Conservation (phyloP, 2,329 filamentous ascomycete species). For the Apiospora sp. region DNA sequence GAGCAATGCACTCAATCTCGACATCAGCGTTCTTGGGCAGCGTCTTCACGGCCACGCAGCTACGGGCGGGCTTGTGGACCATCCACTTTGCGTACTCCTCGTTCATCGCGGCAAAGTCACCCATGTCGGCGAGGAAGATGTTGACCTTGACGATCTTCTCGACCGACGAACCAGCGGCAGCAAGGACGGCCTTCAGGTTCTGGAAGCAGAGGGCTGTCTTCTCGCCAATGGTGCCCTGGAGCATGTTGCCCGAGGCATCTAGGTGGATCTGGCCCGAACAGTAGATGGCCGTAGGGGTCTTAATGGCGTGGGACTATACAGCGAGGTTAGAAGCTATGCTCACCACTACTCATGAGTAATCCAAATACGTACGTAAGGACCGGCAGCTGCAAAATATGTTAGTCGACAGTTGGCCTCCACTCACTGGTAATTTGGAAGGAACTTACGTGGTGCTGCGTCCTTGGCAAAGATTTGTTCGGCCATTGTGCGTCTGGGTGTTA, state of each 20-base stretch:
- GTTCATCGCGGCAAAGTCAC: conserved; percentile 87
- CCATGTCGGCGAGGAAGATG: conserved; percentile 93
- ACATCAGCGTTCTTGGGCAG: conserved; percentile 86
- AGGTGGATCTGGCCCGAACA: conserved; percentile 78
- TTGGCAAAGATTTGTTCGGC: conserved; percentile 62
- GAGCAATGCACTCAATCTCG: conserved; percentile 89
- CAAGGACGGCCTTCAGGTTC: conserved; percentile 85
- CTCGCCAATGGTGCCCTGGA: conserved; percentile 68
- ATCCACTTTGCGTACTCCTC: conserved; percentile 85
- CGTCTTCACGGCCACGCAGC: conserved; percentile 89
- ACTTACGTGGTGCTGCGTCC: conserved; percentile 63
- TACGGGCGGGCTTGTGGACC: conserved; percentile 83
- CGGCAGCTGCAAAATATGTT: conserved; percentile 56
- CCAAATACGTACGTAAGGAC: conserved; percentile 64
- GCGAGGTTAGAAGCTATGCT: conserved; percentile 12
- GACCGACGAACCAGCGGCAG: conserved; percentile 80
- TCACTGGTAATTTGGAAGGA: background rate
- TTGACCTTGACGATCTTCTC: conserved; percentile 88
- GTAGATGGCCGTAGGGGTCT: conserved; percentile 71
- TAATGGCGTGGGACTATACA: conserved; percentile 69
- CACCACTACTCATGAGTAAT: background rate
- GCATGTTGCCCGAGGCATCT: conserved; percentile 61
- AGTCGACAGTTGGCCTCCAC: background rate
- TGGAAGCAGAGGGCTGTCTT: conserved; percentile 71
- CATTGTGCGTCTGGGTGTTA: conserved; percentile 46